phyloP scores from a whole-genome alignment of 768 basidiomycete species.

The Podaxis pistillaris region DNA sequence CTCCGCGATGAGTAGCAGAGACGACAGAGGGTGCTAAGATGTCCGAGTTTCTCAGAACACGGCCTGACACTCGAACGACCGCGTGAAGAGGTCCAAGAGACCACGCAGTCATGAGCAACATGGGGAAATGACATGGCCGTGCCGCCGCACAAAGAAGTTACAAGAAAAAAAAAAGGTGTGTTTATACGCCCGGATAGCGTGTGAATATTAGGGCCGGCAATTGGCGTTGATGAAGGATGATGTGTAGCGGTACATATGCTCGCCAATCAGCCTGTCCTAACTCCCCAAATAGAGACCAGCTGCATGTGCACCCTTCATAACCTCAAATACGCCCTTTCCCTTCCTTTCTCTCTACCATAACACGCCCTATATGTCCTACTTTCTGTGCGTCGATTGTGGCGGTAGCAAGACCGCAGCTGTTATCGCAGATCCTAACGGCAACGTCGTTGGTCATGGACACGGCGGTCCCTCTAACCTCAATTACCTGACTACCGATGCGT shows the following conservation, averaged over 20 bases:
- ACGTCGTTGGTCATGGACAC: conserved; percentile 62
- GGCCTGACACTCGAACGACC: conserved; percentile 86
- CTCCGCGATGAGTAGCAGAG: conserved; percentile 41
- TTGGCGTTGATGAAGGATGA: neutral
- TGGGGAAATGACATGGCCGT: conserved; percentile 74
- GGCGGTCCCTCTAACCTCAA: conserved; percentile 86
- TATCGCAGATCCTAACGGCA: conserved; percentile 56
- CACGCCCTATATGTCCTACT: conserved; percentile 43
- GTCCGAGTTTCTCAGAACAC: conserved; percentile 74
- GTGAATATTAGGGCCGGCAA: conserved; percentile 41
- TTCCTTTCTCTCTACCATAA: conserved; percentile 18
- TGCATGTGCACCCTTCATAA: neutral
- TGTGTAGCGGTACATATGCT: neutral
- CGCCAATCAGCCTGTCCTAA: neutral
- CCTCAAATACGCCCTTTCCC: neutral
- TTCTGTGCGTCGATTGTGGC: conserved; percentile 85
- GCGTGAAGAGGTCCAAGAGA: conserved; percentile 42
- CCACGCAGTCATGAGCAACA: conserved; percentile 82
- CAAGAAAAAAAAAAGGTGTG: conserved; percentile 10
- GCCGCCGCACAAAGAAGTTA: conserved; percentile 71
- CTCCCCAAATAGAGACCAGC: conserved; percentile 1
- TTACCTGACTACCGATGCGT: conserved; percentile 65
- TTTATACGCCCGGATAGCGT: conserved; percentile 25
- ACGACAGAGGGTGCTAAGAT: conserved; percentile 79
- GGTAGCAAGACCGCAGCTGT: conserved; percentile 85